phyloP scores from a whole-genome alignment of 352 stramenopile species.

The Phytophthora brassicae region DNA sequence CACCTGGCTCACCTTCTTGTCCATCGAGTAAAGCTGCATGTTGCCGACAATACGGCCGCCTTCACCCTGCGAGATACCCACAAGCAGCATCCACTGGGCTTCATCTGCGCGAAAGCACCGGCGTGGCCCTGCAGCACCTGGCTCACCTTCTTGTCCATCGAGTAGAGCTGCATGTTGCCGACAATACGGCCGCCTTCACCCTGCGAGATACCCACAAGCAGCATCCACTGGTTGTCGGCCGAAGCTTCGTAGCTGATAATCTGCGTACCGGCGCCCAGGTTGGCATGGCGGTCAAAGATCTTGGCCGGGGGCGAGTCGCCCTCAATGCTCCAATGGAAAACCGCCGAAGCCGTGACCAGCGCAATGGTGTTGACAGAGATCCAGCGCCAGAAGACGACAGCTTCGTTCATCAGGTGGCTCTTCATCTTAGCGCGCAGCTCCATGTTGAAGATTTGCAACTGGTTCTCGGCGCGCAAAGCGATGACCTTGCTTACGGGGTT shows the following conservation, averaged over 20 bases:
- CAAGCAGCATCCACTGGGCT: constrained; percentile 97
- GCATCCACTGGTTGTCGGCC: constrained; percentile 97
- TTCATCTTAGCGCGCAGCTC: constrained; percentile 99
- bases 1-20: constrained; percentile 98
- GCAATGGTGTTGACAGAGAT: constrained; percentile 96
- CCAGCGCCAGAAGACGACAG: constrained; percentile 99
- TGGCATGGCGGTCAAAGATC: constrained; percentile 98
- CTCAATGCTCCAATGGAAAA: constrained; percentile 99
- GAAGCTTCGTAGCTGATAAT: constrained; percentile 99
- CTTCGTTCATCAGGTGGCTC: constrained; percentile 90
- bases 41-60: constrained; percentile 92
- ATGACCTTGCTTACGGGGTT: constrained; percentile 96
- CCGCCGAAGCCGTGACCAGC: constrained; percentile 94
- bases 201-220: constrained; percentile 97
- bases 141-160: constrained; percentile 98
- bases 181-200: constrained; percentile 92
- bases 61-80: constrained; percentile 93
- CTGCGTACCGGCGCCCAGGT: constrained; percentile 92
- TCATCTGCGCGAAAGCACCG: constrained; percentile 96
- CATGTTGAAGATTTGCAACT: constrained; percentile 99
- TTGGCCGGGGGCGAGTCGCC: constrained; percentile 91
- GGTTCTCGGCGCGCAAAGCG: constrained; percentile 85
- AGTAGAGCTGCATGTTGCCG: constrained; percentile 99
- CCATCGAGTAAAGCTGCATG: constrained; percentile 97
- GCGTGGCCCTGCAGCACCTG: constrained; percentile 98